A percentile compares a stretch with the other conserved stretches of the same genome.
These are phyloP conservation scores for Vaccinium darrowii DNA, from an alignment of 148 eudicot species.

Conservation along the genomic window DNA sequence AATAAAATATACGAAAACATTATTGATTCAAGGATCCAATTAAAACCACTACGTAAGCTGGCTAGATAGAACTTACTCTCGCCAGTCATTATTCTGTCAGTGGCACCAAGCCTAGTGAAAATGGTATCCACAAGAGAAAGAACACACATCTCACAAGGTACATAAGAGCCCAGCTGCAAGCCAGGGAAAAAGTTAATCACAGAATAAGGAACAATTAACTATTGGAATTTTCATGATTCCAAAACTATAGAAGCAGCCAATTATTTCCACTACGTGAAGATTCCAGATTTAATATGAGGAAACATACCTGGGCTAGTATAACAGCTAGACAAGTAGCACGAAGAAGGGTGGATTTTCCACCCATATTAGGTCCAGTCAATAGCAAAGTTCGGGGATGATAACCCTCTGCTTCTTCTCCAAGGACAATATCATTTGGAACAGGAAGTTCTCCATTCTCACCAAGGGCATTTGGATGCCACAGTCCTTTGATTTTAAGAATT, in stretches of 20 bases:
- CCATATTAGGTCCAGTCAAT: constrained; percentile 99
- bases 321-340: constrained; percentile 92
- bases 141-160: constrained; percentile 73
- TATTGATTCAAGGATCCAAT: background rate
- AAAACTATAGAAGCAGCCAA: background rate
- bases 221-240: background rate
- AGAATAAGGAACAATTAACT: background rate
- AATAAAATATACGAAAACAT: background rate
- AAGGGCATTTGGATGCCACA: constrained; percentile 95
- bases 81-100: constrained; percentile 96
- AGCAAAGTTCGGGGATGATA: constrained; percentile 68
- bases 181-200: constrained; percentile 13
- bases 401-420: constrained; percentile 58
- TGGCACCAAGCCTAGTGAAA: constrained; percentile 96
- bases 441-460: constrained; percentile 71
- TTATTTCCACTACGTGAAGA: background rate
- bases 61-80: constrained; percentile 71
- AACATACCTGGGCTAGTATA: constrained; percentile 83
- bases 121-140: constrained; percentile 85
- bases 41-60: constrained; percentile 4
- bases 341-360: constrained; percentile 94
- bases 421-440: constrained; percentile 76
- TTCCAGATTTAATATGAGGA: constrained; percentile 14
- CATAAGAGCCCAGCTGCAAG: constrained; percentile 93
- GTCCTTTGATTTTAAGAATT: constrained; percentile 63